Evolutionary conservation across 192 early-diverging fungal species (phyloP).

Genomic region (Podila clonocystis): DNA sequence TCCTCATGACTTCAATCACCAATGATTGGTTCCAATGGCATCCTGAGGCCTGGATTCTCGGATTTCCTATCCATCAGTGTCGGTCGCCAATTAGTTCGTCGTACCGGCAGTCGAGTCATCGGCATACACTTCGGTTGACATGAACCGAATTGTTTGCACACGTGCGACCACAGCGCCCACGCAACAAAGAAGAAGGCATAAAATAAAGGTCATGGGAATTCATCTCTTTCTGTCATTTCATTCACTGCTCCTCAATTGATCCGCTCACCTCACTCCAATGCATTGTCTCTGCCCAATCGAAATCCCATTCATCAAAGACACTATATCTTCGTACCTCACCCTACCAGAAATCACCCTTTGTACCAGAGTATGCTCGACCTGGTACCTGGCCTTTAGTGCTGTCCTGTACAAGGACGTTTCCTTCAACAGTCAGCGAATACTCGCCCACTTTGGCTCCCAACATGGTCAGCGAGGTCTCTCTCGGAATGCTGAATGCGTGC

Average conservation of each 20-base stretch:
- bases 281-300: not conserved
- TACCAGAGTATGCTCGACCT: not conserved
- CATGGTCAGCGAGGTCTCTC: slow-evolving; percentile 5
- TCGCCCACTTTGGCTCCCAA: slow-evolving; percentile 1
- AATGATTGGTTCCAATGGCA: no score
- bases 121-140: no score
- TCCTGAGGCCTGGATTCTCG: no score
- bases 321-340: slow-evolving; percentile 13
- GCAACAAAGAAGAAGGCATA: not conserved
- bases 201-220: not conserved
- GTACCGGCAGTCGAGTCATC: no score
- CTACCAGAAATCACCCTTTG: slow-evolving; percentile 2
- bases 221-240: not conserved
- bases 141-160: no score
- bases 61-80: no score
- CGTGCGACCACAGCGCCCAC: no score
- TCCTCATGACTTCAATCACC: no score
- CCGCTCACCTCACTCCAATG: not conserved
- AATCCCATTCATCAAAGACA: slow-evolving; percentile 22
- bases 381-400: slow-evolving; percentile 10
- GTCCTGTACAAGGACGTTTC: slow-evolving; percentile 11
- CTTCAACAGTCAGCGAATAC: not conserved
- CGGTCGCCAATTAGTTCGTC: no score
- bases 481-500: slow-evolving; percentile 8
- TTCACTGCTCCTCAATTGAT: not conserved